Evolutionary conservation across 129 eudicot genomes (phyloP).

Genomic region (Smallanthus sonchifolius): DNA sequence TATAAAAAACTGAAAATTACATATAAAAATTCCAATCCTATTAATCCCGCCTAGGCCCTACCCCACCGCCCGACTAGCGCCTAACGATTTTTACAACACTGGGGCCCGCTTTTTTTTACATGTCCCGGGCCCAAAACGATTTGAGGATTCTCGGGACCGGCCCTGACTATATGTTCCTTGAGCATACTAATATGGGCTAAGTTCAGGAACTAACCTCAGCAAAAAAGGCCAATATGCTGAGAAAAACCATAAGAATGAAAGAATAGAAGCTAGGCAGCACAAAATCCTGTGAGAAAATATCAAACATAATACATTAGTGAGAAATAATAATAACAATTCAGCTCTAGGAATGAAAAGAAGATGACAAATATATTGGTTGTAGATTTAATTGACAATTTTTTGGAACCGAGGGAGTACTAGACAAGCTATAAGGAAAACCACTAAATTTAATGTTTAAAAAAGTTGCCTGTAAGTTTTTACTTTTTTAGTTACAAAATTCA

Average conservation of each 20-base stretch:
- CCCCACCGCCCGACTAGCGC: too few species aligned
- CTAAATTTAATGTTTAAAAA: background rate
- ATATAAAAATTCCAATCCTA: too few species aligned
- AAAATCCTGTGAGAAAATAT: constrained; percentile 38
- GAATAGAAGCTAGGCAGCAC: constrained; percentile 52
- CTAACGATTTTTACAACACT: too few species aligned
- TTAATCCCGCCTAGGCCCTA: too few species aligned
- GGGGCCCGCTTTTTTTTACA: too few species aligned
- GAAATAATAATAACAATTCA: background rate
- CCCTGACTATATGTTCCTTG: background rate
- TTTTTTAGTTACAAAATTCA: background rate
- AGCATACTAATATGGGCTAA: background rate
- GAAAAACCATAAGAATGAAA: constrained; percentile 52
- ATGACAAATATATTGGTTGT: background rate
- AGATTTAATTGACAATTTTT: background rate
- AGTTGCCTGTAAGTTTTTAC: background rate
- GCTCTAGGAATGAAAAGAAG: background rate
- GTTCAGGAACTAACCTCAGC: constrained; percentile 39
- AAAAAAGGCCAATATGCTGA: constrained; percentile 47
- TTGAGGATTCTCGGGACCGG: too few species aligned
- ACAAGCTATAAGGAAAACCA: background rate
- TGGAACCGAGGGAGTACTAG: background rate
- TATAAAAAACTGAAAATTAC: too few species aligned
- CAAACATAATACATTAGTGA: background rate
- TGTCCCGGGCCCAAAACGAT: too few species aligned